Conservation (phyloP, 148 eudicot species). For the Agrostemma githago region DNA sequence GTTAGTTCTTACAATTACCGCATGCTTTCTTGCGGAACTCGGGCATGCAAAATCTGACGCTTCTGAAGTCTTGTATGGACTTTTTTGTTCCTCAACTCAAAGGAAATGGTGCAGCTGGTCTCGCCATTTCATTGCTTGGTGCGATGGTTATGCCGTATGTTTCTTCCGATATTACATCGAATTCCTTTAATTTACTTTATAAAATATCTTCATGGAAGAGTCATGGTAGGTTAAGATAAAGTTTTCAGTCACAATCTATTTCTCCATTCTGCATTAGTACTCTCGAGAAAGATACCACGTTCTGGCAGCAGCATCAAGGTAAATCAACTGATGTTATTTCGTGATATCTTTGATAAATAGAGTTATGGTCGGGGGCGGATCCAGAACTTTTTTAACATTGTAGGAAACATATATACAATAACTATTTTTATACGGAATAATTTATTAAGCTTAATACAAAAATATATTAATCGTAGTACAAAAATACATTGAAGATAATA, state of each 20-base stretch:
- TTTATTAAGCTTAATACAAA: too few relatives aligned
- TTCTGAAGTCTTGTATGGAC: conserved; percentile 71
- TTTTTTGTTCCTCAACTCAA: conserved; percentile 93
- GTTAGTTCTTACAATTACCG: conserved; percentile 78
- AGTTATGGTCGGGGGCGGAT: too few relatives aligned
- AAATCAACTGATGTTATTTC: conserved; percentile 16
- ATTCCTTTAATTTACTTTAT: background rate
- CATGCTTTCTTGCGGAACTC: conserved; percentile 79
- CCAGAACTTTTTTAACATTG: too few relatives aligned
- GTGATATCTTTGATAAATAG: background rate
- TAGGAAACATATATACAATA: too few relatives aligned
- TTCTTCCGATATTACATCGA: background rate
- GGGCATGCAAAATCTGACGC: conserved; percentile 77
- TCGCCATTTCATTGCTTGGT: conserved; percentile 95
- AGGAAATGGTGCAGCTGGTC: conserved; percentile 78
- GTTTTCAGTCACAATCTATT: conserved; percentile 91
- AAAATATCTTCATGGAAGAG: background rate
- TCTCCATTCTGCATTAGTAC: conserved; percentile 97
- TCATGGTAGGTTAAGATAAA: conserved; percentile 1
- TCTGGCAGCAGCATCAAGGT: conserved; percentile 77
- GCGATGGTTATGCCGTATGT: conserved; percentile 99
- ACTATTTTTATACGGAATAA: too few relatives aligned
- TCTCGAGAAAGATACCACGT: conserved; percentile 89
- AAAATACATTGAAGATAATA: too few relatives aligned
- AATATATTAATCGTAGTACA: too few relatives aligned